A percentile compares a stretch with the other conserved stretches of the same genome.
phyloP scores from a whole-genome alignment of 1,284 basidiomycete genomes.

The Mycosarcoma mackinlayi region DNA sequence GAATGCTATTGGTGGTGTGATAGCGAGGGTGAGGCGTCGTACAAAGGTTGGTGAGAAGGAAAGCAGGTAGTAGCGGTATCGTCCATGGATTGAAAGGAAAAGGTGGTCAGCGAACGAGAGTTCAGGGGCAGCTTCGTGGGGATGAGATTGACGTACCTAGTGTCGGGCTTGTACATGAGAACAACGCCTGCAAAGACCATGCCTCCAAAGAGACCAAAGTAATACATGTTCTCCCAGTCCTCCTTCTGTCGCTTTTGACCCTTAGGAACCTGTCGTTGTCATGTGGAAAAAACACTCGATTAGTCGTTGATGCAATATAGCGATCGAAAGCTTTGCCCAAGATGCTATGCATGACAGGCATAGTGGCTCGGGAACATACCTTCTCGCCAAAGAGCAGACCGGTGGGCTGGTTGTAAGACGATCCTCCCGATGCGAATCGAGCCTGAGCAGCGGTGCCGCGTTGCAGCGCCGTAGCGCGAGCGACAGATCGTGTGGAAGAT shows the following conservation, averaged over 20 bases:
- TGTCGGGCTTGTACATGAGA: slow-evolving; percentile 94
- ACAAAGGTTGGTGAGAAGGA: neutral
- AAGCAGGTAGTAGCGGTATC: too few species aligned
- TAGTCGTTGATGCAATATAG: neutral
- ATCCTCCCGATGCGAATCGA: slow-evolving; percentile 48
- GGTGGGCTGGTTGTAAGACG: slow-evolving; percentile 64
- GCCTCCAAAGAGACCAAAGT: slow-evolving; percentile 79
- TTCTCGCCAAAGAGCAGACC: slow-evolving; percentile 66
- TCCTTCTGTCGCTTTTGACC: slow-evolving; percentile 87
- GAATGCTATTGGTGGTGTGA: slow-evolving; percentile 49
- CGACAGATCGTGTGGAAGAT: slow-evolving; percentile 29
- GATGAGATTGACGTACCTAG: slow-evolving; percentile 76
- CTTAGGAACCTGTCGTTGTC: slow-evolving; percentile 70
- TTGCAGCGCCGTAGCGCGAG: slow-evolving; percentile 22
- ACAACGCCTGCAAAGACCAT: slow-evolving; percentile 82
- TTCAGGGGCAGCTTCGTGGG: neutral
- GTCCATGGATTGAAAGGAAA: too few species aligned
- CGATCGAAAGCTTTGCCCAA: neutral
- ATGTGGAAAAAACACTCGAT: neutral
- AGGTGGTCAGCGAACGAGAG: neutral
- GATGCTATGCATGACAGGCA: neutral
- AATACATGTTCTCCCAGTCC: slow-evolving; percentile 75
- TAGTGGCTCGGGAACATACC: slow-evolving; percentile 54
- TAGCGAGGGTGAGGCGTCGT: neutral
- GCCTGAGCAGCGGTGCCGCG: slow-evolving; percentile 31